Evolutionary conservation across 1,139 yeast genomes (phyloP).

Genomic region (Meyerozyma carpophila): DNA sequence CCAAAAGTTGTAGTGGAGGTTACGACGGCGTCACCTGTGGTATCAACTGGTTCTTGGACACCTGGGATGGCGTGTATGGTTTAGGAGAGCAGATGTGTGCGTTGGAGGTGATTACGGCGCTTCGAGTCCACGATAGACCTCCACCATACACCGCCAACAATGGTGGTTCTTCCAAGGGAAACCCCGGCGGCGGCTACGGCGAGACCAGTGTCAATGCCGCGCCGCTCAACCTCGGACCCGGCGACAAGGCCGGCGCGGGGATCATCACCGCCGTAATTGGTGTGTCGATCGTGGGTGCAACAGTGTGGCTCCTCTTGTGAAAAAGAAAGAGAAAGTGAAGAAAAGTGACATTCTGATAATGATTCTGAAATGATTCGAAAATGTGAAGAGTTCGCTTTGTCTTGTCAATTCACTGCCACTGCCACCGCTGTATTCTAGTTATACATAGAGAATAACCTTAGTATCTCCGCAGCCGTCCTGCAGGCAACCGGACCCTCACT

Average conservation of each 20-base stretch:
- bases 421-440: neutral
- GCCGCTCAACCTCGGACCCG: slow-evolving; percentile 8
- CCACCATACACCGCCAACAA: slow-evolving; percentile 33
- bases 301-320: slow-evolving; percentile 11
- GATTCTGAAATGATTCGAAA: too few relatives aligned
- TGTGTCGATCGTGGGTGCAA: slow-evolving; percentile 10
- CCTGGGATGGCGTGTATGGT: slow-evolving; percentile 65
- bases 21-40: slow-evolving; percentile 76
- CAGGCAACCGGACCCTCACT: neutral
- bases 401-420: too few relatives aligned
- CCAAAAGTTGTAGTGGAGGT: slow-evolving; percentile 69
- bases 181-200: slow-evolving; percentile 44
- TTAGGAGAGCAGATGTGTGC: slow-evolving; percentile 79
- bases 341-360: too few relatives aligned
- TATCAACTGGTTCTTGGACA: slow-evolving; percentile 48
- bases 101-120: slow-evolving; percentile 52
- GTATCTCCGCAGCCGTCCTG: too few relatives aligned
- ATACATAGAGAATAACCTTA: too few relatives aligned
- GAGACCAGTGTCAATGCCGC: slow-evolving; percentile 11
- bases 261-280: slow-evolving; percentile 13
- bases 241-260: slow-evolving; percentile 13
- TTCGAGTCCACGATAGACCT: slow-evolving; percentile 21
- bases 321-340: neutral
- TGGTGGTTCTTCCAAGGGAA: slow-evolving; percentile 44
- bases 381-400: too few relatives aligned